These are phyloP conservation scores for Fusarium sarcochroum DNA, from an alignment of 2,329 filamentous ascomycete genomes.

Conservation along the genomic window DNA sequence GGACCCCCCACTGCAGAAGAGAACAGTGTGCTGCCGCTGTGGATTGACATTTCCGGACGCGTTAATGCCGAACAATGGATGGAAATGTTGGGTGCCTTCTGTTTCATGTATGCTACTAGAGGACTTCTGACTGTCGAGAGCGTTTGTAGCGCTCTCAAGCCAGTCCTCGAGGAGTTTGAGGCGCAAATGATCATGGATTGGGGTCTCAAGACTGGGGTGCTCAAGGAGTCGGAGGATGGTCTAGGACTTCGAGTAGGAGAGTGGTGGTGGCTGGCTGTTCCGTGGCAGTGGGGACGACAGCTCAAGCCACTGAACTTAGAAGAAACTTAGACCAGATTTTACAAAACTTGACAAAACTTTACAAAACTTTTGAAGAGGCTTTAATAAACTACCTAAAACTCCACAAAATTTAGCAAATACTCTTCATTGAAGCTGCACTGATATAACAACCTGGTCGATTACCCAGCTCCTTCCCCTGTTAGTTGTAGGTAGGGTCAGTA, in stretches of 20 bases:
- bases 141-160: constrained; percentile 69
- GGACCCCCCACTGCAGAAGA: constrained; percentile 61
- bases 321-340: too few species aligned
- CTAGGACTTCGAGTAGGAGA: constrained; percentile 65
- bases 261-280: constrained; percentile 77
- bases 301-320: too few species aligned
- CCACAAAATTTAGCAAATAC: too few species aligned
- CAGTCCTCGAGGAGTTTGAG: constrained; percentile 74
- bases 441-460: too few species aligned
- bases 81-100: constrained; percentile 72
- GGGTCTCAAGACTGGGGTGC: constrained; percentile 67
- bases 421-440: too few species aligned
- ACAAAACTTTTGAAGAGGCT: too few species aligned
- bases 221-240: constrained; percentile 59
- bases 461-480: too few species aligned
- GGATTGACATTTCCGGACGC: constrained; percentile 78
- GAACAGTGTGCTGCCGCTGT: constrained; percentile 73
- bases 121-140: constrained; percentile 68
- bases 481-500: too few species aligned
- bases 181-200: constrained; percentile 70
- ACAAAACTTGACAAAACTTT: too few species aligned
- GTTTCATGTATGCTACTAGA: constrained; percentile 73
- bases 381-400: too few species aligned
- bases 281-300: constrained; percentile 47
- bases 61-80: constrained; percentile 74